Base-by-base conservation (phyloP, 2,329 filamentous ascomycete species). In the Epichloe amarillans region DNA sequence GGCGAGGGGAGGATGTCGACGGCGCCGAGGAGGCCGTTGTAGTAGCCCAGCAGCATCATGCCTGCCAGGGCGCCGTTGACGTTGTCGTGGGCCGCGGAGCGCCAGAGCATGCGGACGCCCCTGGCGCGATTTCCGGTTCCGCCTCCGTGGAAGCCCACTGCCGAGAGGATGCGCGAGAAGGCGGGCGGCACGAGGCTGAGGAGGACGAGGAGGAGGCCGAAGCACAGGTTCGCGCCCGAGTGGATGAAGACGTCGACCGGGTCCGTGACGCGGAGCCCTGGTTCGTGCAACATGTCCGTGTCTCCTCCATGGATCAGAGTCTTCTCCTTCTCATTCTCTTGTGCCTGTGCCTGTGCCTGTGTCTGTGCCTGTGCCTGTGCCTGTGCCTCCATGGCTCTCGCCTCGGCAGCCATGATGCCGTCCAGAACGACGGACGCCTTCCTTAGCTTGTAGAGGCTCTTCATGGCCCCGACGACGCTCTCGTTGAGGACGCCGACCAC, bases 111-210 rank as follows among this genome's bases (percentile, higher is more conserved):
- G 39, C 77, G 74, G 35, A 96, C 75, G 10, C 90, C 93, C 39
- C 84, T 77, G 54, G 88, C 81, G 42, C 90, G 83, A 63, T 98
- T 90, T 35, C 93, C 93, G 63, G 97, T 90, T 35, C 93, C 93
- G 63, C 3, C 90, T 35, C 93, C 93, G 54, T 80, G 83, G 69
- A 97, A 97, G 1, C 93, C 93, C 33, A 96, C 85, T 41, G 97
- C 84, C 53, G 84, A 87, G 4, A 97, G 74, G 1, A 98, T 77
- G 51, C 82, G 85, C n/a, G 80, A 84, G 65, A 97, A 95, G 0
- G 90, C 81, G 0, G 93, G 93, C 0, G 93, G 94, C 0, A 97
- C 82, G 71, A 97, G 85, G 12, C 88, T 94, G n/a, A 97, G 82
- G 50, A 97, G 74, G 1, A 97, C 74, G 14, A 94, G 76, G 1